phyloP scores from a whole-genome alignment of 1,284 basidiomycete species.

The Melampsora americana region DNA sequence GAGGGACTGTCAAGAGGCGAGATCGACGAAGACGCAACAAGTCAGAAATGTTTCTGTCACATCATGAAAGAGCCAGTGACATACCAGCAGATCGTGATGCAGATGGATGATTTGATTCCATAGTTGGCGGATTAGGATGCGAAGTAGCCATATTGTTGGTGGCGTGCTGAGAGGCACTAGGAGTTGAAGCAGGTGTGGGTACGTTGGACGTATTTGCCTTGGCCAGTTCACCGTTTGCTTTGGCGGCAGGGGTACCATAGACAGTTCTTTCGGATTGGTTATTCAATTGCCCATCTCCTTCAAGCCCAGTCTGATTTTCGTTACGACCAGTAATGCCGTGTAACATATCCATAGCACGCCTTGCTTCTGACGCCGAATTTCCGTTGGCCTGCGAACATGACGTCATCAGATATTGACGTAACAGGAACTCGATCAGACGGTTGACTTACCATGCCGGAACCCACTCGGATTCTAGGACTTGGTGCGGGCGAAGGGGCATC shows the following conservation, averaged over 20 bases:
- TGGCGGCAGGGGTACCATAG: background rate
- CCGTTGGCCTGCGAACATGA: background rate
- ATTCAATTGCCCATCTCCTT: background rate
- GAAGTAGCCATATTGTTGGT: background rate
- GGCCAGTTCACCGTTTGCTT: background rate
- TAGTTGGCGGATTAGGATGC: background rate
- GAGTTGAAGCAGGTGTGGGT: background rate
- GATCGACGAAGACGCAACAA: background rate
- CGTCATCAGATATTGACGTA: background rate
- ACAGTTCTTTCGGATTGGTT: background rate
- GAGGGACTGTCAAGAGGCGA: background rate
- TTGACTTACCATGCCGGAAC: background rate
- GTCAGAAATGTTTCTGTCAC: background rate
- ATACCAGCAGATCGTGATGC: background rate
- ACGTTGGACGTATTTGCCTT: background rate
- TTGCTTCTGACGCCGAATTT: background rate
- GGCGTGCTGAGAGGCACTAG: background rate
- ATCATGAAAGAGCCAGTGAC: background rate
- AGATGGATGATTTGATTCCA: background rate
- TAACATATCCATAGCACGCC: conserved; percentile 2
- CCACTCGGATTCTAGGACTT: background rate
- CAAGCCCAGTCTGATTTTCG: background rate
- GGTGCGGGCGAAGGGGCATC: conserved; percentile 5
- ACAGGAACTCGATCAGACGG: background rate
- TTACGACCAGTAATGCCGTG: background rate